A percentile compares a stretch with the other conserved stretches of the same genome.
These are phyloP conservation scores for Sphagnum magellanicum DNA, from an alignment of 228 moss, liverwort and hornwort genomes.

Conservation along the genomic window DNA sequence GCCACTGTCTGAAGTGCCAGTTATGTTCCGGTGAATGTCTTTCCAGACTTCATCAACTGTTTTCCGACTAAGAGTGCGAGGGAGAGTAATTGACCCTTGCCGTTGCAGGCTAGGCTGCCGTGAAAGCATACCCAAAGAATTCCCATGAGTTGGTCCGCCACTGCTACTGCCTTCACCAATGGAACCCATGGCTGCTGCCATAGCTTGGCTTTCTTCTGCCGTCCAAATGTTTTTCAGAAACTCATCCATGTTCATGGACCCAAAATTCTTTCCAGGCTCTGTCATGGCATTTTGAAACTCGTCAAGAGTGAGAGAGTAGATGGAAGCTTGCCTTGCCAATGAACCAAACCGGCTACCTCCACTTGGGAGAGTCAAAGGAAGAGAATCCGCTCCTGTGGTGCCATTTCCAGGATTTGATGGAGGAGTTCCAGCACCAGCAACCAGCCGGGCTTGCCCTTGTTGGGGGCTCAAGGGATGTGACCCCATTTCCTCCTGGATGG, in stretches of 20 bases:
- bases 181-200: slow-evolving; percentile 23
- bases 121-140: slow-evolving; percentile 1
- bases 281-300: slow-evolving; percentile 25
- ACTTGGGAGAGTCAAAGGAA: slow-evolving; percentile 14
- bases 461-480: slow-evolving; percentile 44
- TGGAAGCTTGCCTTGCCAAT: slow-evolving; percentile 19
- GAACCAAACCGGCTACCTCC: neutral
- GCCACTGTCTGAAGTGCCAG: neutral
- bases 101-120: slow-evolving; percentile 22
- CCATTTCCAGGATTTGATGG: slow-evolving; percentile 22
- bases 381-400: slow-evolving; percentile 13
- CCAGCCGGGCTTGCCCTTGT: slow-evolving; percentile 23
- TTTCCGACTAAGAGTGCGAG: slow-evolving; percentile 39
- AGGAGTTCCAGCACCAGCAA: slow-evolving; percentile 26
- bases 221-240: slow-evolving; percentile 45
- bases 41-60: slow-evolving; percentile 54
- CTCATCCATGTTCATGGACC: slow-evolving; percentile 47
- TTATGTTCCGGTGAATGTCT: slow-evolving; percentile 23
- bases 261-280: slow-evolving; percentile 33
- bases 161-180: slow-evolving; percentile 18
- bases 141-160: neutral
- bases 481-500: slow-evolving; percentile 37
- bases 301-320: slow-evolving; percentile 38
- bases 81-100: slow-evolving; percentile 16
- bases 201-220: slow-evolving; percentile 32